Conservation (phyloP, 495 filamentous ascomycete species). For the Cercophora scortea region DNA sequence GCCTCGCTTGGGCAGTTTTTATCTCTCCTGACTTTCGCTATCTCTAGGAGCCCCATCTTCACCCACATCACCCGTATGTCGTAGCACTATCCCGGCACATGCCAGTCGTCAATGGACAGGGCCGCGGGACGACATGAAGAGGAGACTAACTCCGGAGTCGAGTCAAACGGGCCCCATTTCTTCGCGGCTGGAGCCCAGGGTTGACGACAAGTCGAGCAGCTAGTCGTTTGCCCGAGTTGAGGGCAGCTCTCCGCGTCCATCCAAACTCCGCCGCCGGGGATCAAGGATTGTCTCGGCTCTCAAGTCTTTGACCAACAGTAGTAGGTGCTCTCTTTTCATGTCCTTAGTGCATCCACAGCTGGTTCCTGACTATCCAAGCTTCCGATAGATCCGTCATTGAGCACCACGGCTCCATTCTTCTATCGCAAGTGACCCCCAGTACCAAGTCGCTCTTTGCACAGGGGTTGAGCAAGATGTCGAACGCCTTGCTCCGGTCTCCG, state of each 20-base stretch:
- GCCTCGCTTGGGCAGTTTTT: no score
- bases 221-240: slow-evolving; percentile 1
- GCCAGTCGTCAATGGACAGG: slow-evolving; percentile 9
- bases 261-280: slow-evolving; percentile 32
- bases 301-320: slow-evolving; percentile 37
- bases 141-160: slow-evolving; percentile 8
- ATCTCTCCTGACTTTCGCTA: slow-evolving; percentile 9
- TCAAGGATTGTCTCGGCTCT: slow-evolving; percentile 36
- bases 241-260: slow-evolving; percentile 5
- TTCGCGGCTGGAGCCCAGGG: slow-evolving; percentile 1
- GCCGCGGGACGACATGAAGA: slow-evolving; percentile 18
- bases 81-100: slow-evolving; percentile 3
- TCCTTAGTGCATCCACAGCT: background rate
- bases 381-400: slow-evolving; percentile 16
- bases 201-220: background rate
- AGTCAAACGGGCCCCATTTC: slow-evolving; percentile 5
- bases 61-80: background rate
- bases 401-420: background rate
- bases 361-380: slow-evolving; percentile 9
- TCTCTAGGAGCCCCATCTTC: background rate
- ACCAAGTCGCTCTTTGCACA: slow-evolving; percentile 17
- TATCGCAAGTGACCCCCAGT: background rate
- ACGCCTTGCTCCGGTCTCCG: slow-evolving; percentile 30
- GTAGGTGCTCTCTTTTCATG: slow-evolving; percentile 18
- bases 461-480: slow-evolving; percentile 31